Conservation (phyloP, 495 filamentous ascomycete species). For the Polyplosphaeria fusca region DNA sequence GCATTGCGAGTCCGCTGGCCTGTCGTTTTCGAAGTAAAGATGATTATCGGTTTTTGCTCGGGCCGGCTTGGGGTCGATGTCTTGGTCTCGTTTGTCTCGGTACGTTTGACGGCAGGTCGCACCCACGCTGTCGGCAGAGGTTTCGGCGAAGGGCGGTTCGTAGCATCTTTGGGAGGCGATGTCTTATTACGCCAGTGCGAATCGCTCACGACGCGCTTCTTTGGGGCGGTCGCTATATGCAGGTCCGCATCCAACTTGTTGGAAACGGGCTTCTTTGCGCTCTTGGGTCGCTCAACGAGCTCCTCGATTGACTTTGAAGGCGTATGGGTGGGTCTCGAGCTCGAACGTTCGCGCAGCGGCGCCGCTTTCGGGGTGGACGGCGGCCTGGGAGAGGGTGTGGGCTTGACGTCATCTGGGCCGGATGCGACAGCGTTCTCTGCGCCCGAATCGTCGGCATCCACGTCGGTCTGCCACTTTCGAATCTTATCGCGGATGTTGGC, state of each 20-base stretch:
- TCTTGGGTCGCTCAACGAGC: conserved; percentile 24
- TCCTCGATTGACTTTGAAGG: conserved; percentile 8
- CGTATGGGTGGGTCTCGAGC: conserved; percentile 6
- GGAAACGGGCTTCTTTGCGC: conserved; percentile 30
- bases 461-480: conserved; percentile 35
- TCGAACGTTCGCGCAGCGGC: conserved; percentile 8
- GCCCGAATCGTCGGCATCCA: conserved; percentile 24
- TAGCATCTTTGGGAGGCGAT: conserved; percentile 24
- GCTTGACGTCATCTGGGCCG: conserved; percentile 1
- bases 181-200: conserved; percentile 43
- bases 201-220: conserved; percentile 47
- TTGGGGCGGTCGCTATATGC: conserved; percentile 39
- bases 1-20: conserved; percentile 13
- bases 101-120: conserved; percentile 21
- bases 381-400: conserved; percentile 18
- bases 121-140: conserved; percentile 32
- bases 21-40: conserved; percentile 10
- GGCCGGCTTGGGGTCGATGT: conserved; percentile 8
- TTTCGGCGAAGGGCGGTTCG: conserved; percentile 18
- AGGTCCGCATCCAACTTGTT: conserved; percentile 38
- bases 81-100: conserved; percentile 12
- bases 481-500: conserved; percentile 36
- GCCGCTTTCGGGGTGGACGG: conserved; percentile 5
- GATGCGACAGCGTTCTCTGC: conserved; percentile 22
- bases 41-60: conserved; percentile 8